Percentiles rank a stretch among this genome's conserved stretches.
Conservation (phyloP, 306 rosid species). For the Sicyos baderoa region DNA sequence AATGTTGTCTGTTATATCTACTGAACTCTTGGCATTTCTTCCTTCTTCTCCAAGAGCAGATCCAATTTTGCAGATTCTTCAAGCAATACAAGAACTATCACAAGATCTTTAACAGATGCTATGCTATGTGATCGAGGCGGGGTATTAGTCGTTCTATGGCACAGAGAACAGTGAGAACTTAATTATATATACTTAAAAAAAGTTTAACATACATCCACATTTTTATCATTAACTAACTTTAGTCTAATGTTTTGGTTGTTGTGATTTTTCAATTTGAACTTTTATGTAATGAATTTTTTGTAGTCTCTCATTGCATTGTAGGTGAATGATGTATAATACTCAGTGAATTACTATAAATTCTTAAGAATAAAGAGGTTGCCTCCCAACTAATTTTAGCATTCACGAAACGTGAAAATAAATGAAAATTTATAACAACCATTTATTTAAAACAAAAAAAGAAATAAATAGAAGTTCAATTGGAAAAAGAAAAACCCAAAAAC, state of each 20-base stretch:
- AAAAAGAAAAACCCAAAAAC: too few species aligned
- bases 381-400: too few species aligned
- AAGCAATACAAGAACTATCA: conserved; percentile 29
- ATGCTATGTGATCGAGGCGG: background rate
- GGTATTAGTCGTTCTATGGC: background rate
- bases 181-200: too few species aligned
- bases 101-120: background rate
- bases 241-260: background rate
- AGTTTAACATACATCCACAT: too few species aligned
- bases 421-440: too few species aligned
- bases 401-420: too few species aligned
- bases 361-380: too few species aligned
- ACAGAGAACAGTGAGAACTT: background rate
- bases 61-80: conserved; percentile 46
- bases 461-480: too few species aligned
- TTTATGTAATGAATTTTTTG: background rate
- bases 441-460: too few species aligned
- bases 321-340: background rate
- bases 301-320: background rate
- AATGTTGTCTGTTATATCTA: conserved; percentile 37
- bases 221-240: background rate
- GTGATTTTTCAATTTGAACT: background rate
- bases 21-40: conserved; percentile 52
- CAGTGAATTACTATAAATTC: background rate
- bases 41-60: conserved; percentile 48